A percentile compares a stretch with the other conserved stretches of the same genome.
phyloP scores from a whole-genome alignment of 2,329 filamentous ascomycete genomes.

The Diaporthe sp. region DNA sequence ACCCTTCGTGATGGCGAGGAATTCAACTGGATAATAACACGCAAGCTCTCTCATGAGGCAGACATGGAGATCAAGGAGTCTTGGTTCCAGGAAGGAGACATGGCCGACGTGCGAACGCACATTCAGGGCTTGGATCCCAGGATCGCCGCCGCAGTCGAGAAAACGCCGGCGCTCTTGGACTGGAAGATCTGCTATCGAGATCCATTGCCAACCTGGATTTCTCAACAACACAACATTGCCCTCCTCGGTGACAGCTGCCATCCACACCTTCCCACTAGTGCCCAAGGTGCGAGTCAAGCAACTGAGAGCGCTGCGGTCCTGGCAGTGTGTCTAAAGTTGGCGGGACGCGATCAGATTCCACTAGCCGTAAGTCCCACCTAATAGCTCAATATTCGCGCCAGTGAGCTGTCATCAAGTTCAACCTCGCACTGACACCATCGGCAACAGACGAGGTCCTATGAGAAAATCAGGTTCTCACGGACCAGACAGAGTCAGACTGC shows the following conservation, averaged over 20 bases:
- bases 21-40: slow-evolving; percentile 63
- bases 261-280: slow-evolving; percentile 66
- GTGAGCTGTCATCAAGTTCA: background rate
- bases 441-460: slow-evolving; percentile 56
- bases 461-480: slow-evolving; percentile 58
- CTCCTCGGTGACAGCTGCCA: slow-evolving; percentile 69
- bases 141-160: slow-evolving; percentile 61
- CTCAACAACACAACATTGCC: slow-evolving; percentile 62
- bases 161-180: slow-evolving; percentile 61
- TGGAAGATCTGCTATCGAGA: slow-evolving; percentile 70
- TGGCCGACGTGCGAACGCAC: slow-evolving; percentile 57
- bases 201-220: slow-evolving; percentile 66
- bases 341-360: slow-evolving; percentile 55
- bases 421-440: slow-evolving; percentile 14
- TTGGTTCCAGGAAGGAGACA: slow-evolving; percentile 63
- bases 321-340: slow-evolving; percentile 59
- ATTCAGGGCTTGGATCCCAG: slow-evolving; percentile 58
- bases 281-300: slow-evolving; percentile 67
- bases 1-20: slow-evolving; percentile 58
- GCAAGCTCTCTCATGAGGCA: slow-evolving; percentile 57
- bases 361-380: slow-evolving; percentile 51
- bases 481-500: slow-evolving; percentile 59
- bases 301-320: slow-evolving; percentile 65
- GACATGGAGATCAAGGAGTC: slow-evolving; percentile 61
- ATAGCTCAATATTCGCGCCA: background rate